These are phyloP conservation scores for Colletotrichum horii DNA, from an alignment of 2,329 filamentous ascomycete genomes.

Conservation along the genomic window DNA sequence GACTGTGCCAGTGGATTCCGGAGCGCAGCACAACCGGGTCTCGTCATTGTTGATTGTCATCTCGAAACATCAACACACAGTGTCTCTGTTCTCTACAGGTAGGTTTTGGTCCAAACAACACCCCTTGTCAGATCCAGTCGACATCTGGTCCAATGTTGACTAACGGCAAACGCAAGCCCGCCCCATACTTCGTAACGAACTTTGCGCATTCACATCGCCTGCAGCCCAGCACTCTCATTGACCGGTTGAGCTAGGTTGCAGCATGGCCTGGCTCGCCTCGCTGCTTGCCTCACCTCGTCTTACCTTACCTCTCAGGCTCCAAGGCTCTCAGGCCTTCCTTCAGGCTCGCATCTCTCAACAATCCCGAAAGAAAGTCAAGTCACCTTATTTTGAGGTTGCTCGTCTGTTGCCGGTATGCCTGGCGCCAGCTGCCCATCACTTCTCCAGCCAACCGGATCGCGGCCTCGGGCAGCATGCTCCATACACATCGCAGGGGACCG, in stretches of 20 bases:
- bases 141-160: conserved; percentile 18
- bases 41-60: background rate
- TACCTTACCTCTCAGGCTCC: background rate
- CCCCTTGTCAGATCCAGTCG: background rate
- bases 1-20: background rate
- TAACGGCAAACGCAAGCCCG: conserved; percentile 19
- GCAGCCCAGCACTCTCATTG: conserved; percentile 1
- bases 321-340: background rate
- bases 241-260: background rate
- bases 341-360: background rate
- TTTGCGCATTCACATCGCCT: conserved; percentile 5
- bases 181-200: conserved; percentile 18
- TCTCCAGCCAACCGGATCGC: conserved; percentile 12
- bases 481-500: background rate
- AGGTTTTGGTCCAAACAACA: conserved; percentile 2
- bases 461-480: background rate
- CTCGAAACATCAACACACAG: background rate
- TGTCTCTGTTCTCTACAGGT: background rate
- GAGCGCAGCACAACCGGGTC: background rate
- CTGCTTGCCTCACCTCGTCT: background rate
- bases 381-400: background rate
- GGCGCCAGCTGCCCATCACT: background rate
- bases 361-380: background rate
- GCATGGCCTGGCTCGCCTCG: background rate
- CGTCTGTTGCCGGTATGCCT: background rate